Percentiles rank a stretch among this genome's conserved stretches.
Conservation (phyloP, 2,329 filamentous ascomycete species). For the Dothistroma pini region DNA sequence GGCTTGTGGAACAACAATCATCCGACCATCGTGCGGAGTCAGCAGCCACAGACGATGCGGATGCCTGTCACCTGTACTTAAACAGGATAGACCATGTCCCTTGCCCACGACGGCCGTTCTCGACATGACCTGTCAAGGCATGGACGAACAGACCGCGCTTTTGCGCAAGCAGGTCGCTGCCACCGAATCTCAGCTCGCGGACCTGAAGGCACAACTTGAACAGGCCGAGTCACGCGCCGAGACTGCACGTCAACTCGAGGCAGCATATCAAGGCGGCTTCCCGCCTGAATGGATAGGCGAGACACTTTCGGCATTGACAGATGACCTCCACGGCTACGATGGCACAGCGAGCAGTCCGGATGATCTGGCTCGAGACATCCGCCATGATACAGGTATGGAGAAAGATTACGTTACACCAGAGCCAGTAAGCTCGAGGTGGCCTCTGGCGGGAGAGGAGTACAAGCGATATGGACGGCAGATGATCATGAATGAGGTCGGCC, state of each 20-base stretch:
- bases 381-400: slow-evolving; percentile 22
- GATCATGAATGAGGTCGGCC: slow-evolving; percentile 76
- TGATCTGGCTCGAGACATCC: slow-evolving; percentile 19
- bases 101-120: background rate
- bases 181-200: slow-evolving; percentile 41
- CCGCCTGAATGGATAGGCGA: slow-evolving; percentile 44
- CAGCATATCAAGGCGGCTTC: slow-evolving; percentile 38
- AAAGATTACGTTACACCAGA: slow-evolving; percentile 19
- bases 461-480: slow-evolving; percentile 85
- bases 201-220: slow-evolving; percentile 41
- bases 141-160: slow-evolving; percentile 33
- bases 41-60: background rate
- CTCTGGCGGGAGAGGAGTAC: slow-evolving; percentile 69
- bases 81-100: background rate
- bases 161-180: slow-evolving; percentile 42
- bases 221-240: slow-evolving; percentile 39
- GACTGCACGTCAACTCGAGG: slow-evolving; percentile 26
- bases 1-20: background rate
- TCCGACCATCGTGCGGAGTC: background rate
- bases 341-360: slow-evolving; percentile 13
- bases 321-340: slow-evolving; percentile 16
- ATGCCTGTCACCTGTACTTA: too few relatives aligned
- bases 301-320: slow-evolving; percentile 36
- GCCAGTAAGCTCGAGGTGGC: slow-evolving; percentile 52
- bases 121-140: slow-evolving; percentile 14